Evolutionary conservation across 257 asterid genomes (phyloP).

Genomic region (Solanum chmielewskii): DNA sequence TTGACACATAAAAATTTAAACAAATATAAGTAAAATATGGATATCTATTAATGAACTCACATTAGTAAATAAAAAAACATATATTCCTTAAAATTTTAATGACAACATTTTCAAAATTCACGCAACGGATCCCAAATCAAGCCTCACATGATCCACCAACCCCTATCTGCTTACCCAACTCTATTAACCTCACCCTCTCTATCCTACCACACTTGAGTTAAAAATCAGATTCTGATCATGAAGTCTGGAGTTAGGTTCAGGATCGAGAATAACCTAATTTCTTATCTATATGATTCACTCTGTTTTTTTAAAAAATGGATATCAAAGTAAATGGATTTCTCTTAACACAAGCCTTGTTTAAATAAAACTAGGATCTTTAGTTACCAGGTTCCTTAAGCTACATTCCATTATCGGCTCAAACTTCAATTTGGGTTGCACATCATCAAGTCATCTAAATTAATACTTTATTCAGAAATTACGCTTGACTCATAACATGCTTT

Average conservation of each 20-base stretch:
- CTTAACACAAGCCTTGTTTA: background rate
- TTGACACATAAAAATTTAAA: too few species aligned
- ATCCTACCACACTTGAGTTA: background rate
- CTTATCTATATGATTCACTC: too few species aligned
- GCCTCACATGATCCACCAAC: background rate
- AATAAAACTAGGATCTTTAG: background rate
- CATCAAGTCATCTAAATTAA: background rate
- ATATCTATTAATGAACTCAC: too few species aligned
- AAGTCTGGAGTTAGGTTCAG: background rate
- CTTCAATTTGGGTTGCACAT: background rate
- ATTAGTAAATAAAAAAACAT: background rate
- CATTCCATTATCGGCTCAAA: too few species aligned
- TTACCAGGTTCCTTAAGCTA: background rate
- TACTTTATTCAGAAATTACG: background rate
- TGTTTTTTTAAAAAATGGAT: too few species aligned
- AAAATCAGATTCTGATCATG: background rate
- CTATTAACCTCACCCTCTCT: background rate
- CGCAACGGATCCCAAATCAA: too few species aligned
- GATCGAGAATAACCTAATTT: background rate
- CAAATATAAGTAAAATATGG: background rate
- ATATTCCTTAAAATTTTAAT: background rate
- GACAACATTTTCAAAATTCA: too few species aligned
- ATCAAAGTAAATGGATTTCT: background rate
- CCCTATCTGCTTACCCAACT: background rate
- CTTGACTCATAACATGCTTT: background rate